phyloP scores from a whole-genome alignment of 2,329 filamentous ascomycete genomes.

The Claviceps pazoutovae region DNA sequence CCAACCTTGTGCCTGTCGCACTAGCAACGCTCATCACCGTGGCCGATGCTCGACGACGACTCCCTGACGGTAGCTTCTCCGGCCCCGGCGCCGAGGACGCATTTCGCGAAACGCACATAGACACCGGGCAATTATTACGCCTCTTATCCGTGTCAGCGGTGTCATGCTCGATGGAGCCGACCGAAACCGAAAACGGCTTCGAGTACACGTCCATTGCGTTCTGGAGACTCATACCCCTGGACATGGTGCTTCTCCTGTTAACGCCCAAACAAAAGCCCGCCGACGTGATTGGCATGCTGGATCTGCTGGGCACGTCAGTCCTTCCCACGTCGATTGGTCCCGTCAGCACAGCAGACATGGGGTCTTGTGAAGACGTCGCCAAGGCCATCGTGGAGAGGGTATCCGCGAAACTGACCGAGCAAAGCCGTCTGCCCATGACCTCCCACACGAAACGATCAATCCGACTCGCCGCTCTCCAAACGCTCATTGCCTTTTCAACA shows the following conservation, averaged over 20 bases:
- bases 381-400: slow-evolving; percentile 45
- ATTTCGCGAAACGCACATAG: slow-evolving; percentile 38
- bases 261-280: slow-evolving; percentile 49
- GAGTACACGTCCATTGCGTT: slow-evolving; percentile 31
- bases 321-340: slow-evolving; percentile 52
- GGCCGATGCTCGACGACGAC: slow-evolving; percentile 41
- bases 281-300: slow-evolving; percentile 51
- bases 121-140: slow-evolving; percentile 48
- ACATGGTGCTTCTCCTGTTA: slow-evolving; percentile 54
- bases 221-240: slow-evolving; percentile 53
- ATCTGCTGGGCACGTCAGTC: slow-evolving; percentile 52
- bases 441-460: slow-evolving; percentile 27
- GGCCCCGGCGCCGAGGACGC: slow-evolving; percentile 23
- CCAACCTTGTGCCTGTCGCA: slow-evolving; percentile 39
- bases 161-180: slow-evolving; percentile 35
- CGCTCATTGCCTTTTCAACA: slow-evolving; percentile 45
- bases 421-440: slow-evolving; percentile 25
- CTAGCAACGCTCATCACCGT: slow-evolving; percentile 47
- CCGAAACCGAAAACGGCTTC: slow-evolving; percentile 16
- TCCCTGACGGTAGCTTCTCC: slow-evolving; percentile 33
- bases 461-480: slow-evolving; percentile 33
- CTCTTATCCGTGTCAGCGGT: slow-evolving; percentile 51
- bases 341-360: slow-evolving; percentile 32
- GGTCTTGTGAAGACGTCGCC: slow-evolving; percentile 28
- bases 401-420: slow-evolving; percentile 47